A percentile compares a stretch with the other conserved stretches of the same genome.
These are phyloP conservation scores for Globisporangium cederbergense DNA, from an alignment of 352 stramenopile species.

Conservation along the genomic window DNA sequence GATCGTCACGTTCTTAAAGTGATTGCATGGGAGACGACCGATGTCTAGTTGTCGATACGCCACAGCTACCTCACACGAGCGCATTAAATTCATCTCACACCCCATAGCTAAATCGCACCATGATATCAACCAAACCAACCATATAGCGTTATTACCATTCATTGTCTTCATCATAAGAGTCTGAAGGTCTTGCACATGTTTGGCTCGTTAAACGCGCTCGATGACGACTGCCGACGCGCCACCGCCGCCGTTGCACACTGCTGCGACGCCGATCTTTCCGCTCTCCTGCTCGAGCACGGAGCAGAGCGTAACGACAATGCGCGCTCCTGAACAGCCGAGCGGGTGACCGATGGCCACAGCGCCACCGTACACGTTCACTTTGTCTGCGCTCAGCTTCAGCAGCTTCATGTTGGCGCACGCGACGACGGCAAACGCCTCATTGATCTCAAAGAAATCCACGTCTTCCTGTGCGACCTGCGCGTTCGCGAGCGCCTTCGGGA, in stretches of 20 bases:
- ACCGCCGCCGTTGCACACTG: constrained; percentile 97
- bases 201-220: constrained; percentile 51
- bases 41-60: too few species aligned
- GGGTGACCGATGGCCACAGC: constrained; percentile 56
- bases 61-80: too few species aligned
- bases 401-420: constrained; percentile 91
- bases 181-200: background rate
- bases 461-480: constrained; percentile 79
- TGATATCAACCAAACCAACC: too few species aligned
- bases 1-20: too few species aligned
- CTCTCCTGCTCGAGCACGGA: constrained; percentile 91
- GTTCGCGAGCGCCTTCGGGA: constrained; percentile 81
- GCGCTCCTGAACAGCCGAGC: constrained; percentile 67
- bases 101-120: too few species aligned
- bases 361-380: constrained; percentile 95
- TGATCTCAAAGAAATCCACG: constrained; percentile 97
- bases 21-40: too few species aligned
- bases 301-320: constrained; percentile 92
- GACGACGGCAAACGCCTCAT: constrained; percentile 97
- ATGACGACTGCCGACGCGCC: constrained; percentile 94
- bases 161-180: too few species aligned
- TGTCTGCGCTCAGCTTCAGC: constrained; percentile 78
- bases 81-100: too few species aligned
- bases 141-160: too few species aligned
- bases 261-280: constrained; percentile 87